Evolutionary conservation across 768 basidiomycete species (phyloP), one percentile per base, ranked within the genome.

Genomic region (Macrocybe gigantea): DNA sequence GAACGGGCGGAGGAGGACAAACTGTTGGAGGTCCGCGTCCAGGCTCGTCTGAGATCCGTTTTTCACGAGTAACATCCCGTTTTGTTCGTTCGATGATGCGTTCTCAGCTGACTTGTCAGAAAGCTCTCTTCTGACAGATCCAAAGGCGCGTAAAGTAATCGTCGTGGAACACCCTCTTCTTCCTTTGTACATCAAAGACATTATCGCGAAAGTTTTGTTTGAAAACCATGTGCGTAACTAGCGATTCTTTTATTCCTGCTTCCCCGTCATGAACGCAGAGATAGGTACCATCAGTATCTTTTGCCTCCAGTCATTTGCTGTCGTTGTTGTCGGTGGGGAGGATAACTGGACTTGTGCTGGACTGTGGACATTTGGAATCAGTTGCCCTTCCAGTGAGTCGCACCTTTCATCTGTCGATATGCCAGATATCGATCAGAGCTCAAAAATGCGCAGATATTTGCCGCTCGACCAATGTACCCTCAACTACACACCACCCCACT

Each of bases 111-210:
- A 46, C 45, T 45, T 47, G 52, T 48, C 59, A 50, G 50, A 49
- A 65, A 95, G 93, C 62, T 90, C 91, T 43, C 74, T 99, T 41
- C 75, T 97, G 63, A 89, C 92, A 56, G 96, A 98, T 60, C 89
- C 96, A 1, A 95, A 93, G 64, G 85, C 93, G 31, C 82, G 96
- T 47, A 98, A 96, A 65, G 87, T 99, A 45, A 91, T 98, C 45
- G 57, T 99, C 14, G 73, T 95, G 5, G 96, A 98, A 65, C 88
- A 92, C 62, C 89, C 95, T 0, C 68, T 95, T 15, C 70, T 97
- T 12, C 91, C 94, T 1, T 63, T 89, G 1, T 78, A 85, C 48
- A 83, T 97, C 60, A 98, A 98, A 66, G 89, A 95, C 38, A 82
- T 80, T 49, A 77, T 98, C 35, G 90, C 92, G 0, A 79, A 81